Evolutionary conservation across 2,329 filamentous ascomycete species (phyloP), one percentile per base, ranked within the genome.

Genomic region (Balansia obtecta): DNA sequence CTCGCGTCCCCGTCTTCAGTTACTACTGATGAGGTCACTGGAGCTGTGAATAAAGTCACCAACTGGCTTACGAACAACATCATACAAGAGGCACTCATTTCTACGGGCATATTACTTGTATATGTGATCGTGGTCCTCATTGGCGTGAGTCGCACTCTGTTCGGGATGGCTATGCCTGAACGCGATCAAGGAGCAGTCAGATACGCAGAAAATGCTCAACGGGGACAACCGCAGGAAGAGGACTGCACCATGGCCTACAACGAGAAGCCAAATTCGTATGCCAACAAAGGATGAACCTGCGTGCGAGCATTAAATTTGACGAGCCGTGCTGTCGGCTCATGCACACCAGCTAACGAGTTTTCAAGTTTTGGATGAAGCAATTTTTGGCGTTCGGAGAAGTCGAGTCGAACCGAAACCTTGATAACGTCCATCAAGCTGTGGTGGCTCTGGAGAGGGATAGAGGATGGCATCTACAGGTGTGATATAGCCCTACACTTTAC

Each of bases 11-110:
- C 89, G 0, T 82, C 82, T 32, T 79, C 77, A 55, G 77, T 82
- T 51, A 83, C 89, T 8, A 82, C 82, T 39, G 87, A 96, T 68
- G 85, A 90, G 61, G 86, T 97, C 58, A 86, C 83, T 15, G 81
- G 76, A 53, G 86, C 88, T 20, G 79, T 97, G 41, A 64, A 77
- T 51, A 77, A 81, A 55, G 83, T 96, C 52, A 78, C 83, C 30
- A 68, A 75, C 53, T 80, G 80, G 62, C 72, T 97, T 20, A 71
- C 79, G 59, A 76, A 77, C 50, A 80, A 75, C 55, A 81, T 98
- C 55, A 72, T 80, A 46, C 80, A 82, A 53, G 88, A 96, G 67
- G 83, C 86, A 1, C 77, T 95, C 55, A 89, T 97, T 57, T 86
- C 90, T 2, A 74, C 77, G 0, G 79, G 75, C 47, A 70, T 98